Base-by-base conservation (phyloP, 164 flowering plant genomes). In the Vitis rotundifolia region DNA sequence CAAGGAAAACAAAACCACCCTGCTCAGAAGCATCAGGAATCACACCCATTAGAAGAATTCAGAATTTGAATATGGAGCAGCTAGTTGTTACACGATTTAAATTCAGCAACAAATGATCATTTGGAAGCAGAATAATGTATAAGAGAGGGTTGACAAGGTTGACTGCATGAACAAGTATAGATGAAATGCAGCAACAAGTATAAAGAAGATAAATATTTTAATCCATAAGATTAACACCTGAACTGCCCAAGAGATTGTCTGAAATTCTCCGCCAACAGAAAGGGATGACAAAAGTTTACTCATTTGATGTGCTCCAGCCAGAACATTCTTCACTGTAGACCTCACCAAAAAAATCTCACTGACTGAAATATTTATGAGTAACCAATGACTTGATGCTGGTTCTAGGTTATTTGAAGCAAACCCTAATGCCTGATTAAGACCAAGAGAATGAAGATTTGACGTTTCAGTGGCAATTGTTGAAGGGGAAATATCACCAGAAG, bases 1-100 rank as follows among this genome's bases (percentile, higher is more conserved):
- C 97, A 74, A 95, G 74, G 67, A 87, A 62, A 58, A 91, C 22
- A 57, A 73, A 66, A 69, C 94, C 98, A 78, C 97, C 99, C 99
- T 95, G 94, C 66, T 68, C 76, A 73, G 48, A 44, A 71, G 63
- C 66, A 81, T 19, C 62, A 78, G 50, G 54, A 58, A 52, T 67
- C 59, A 71, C 15, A 66, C 69, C 59, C 64, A 61, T 76, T 59
- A 66, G 68, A 59, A 44, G 44, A 72, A 26, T 52, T 48, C 58
- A 59, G 57, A 50, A 65, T 19, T 69, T 55, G 55, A 22, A 69
- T 31, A 66, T 22, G 48, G 10, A 66, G 44, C 67, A 56, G 26
- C 49, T 19, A 50, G 29, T 59, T 50, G 59, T 49, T 18, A 37
- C 15, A 60, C 14, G 54, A 55, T 51, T n/a, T 9, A 26, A 13